Evolutionary conservation across 768 basidiomycete species (phyloP).

Genomic region (Rubroboletus pulcherrimus): DNA sequence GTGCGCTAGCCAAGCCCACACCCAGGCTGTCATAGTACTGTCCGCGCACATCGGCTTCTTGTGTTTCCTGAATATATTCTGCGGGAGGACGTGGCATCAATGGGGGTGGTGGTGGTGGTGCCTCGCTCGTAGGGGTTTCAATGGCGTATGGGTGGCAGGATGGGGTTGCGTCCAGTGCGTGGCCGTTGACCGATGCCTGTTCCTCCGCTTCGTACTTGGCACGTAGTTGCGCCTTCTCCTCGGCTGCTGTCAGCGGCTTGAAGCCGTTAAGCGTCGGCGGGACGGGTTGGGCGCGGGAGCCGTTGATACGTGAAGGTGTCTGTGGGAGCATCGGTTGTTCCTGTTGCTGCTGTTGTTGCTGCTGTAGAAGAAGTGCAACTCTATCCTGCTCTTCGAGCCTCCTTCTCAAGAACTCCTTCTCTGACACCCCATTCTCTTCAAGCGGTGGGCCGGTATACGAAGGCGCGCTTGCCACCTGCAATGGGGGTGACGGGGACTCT

Average conservation of each 20-base stretch:
- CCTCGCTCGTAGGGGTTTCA: constrained; percentile 8
- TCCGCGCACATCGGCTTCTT: constrained; percentile 64
- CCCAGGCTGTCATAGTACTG: constrained; percentile 32
- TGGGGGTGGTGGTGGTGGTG: constrained; percentile 69
- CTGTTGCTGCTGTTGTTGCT: constrained; percentile 17
- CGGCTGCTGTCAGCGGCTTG: constrained; percentile 58
- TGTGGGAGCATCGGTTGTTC: constrained; percentile 12
- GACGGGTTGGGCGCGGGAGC: constrained; percentile 29
- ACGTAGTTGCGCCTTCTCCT: constrained; percentile 71
- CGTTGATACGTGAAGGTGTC: constrained; percentile 27
- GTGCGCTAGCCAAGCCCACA: constrained; percentile 27
- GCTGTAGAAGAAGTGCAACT: constrained; percentile 28
- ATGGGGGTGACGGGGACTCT: constrained; percentile 15
- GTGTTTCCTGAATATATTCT: constrained; percentile 80
- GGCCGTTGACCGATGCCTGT: constrained; percentile 25
- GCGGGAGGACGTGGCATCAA: constrained; percentile 72
- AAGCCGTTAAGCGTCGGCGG: constrained; percentile 24
- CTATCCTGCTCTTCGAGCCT: constrained; percentile 56
- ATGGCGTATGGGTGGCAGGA: constrained; percentile 17
- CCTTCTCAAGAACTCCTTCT: constrained; percentile 57
- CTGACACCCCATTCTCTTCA: constrained; percentile 32
- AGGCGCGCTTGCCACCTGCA: constrained; percentile 19
- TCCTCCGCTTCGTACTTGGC: constrained; percentile 64
- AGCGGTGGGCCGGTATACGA: constrained; percentile 21
- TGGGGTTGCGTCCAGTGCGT: background rate